Percentiles rank a stretch among this genome's conserved stretches.
phyloP scores from a whole-genome alignment of 1,139 yeast species.

The Blastobotrys aristatus region DNA sequence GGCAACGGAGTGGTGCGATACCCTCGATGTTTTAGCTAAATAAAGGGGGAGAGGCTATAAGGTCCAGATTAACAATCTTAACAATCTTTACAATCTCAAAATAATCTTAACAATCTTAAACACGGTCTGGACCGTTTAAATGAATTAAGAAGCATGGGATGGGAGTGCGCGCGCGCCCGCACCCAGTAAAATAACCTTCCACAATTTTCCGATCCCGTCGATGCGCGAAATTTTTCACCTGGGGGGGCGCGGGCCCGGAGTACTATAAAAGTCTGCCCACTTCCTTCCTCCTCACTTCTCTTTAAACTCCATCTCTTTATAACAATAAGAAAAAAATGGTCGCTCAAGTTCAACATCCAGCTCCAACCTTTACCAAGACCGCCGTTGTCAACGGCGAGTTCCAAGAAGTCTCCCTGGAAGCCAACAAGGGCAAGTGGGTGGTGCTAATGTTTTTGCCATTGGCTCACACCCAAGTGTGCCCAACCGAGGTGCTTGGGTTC shows the following conservation, averaged over 20 bases:
- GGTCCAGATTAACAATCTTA: no score
- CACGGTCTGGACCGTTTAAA: neutral
- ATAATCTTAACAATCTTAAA: neutral
- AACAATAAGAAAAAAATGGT: slow-evolving; percentile 51
- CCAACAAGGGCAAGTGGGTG: slow-evolving; percentile 97
- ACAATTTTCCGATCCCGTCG: neutral
- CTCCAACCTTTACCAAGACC: slow-evolving; percentile 92
- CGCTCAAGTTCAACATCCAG: slow-evolving; percentile 87
- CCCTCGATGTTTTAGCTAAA: no score
- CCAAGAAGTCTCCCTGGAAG: slow-evolving; percentile 89
- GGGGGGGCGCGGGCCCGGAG: neutral
- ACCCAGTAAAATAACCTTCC: neutral
- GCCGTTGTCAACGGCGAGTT: slow-evolving; percentile 95
- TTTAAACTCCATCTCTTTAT: neutral
- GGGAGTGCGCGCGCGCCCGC: no score
- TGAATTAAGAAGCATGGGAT: no score
- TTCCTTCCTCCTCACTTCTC: neutral
- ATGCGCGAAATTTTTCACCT: neutral
- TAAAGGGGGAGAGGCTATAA: no score
- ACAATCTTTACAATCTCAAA: no score
- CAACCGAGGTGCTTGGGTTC: slow-evolving; percentile 98
- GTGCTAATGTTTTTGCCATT: slow-evolving; percentile 93
- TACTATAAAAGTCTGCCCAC: neutral
- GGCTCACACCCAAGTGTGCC: slow-evolving; percentile 96
- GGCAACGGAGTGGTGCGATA: no score